Evolutionary conservation across 202 grass and related monocot species (phyloP), one percentile per base, ranked within the genome.

Genomic region (Setaria viridis): DNA sequence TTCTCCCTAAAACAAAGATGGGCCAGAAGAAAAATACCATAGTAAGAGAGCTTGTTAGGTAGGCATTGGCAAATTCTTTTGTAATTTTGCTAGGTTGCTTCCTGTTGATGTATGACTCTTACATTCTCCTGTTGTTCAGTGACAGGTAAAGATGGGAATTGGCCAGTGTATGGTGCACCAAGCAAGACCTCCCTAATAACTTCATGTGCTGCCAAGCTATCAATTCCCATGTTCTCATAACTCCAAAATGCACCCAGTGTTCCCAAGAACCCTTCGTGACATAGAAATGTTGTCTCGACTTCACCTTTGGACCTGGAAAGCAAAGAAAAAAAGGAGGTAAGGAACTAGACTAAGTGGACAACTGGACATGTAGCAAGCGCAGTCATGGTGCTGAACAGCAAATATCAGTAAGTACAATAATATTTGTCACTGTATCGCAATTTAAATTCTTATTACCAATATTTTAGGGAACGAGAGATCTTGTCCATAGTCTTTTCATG

Each of bases 171-270:
- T 17, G 95, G 95, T 69, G 91, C 89, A 32, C 94, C 94, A 67
- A 97, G 92, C 73, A 97, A 87, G 64, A 97, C 94, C 80, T 97
- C 92, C 79, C 91, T 92, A 74, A 99, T 99, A 46, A 96, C 96
- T 80, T 96, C 96, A 5, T 95, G 90, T 46, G 94, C 84, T 13
- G 88, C 91, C 82, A 99, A 88, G 65, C 94, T 89, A 46, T 99
- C 90, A 75, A 99, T 99, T 6, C 93, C 97, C 97, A 99, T 99
- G 85, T 94, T 99, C 78, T 99, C 90, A 2, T 99, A 99, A 86
- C 97, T 99, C 93, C 93, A 99, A 87, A 99, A 99, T 85, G 97
- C 97, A 88, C 97, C 97, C 70, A 99, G 56, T 82, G 97, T 92
- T 90, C 94, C 97, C 75, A 99, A 84, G 88, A 99, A 99, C 4